Evolutionary conservation across 345 rosid genomes (phyloP).

Genomic region (Sisymbrium altissimum): DNA sequence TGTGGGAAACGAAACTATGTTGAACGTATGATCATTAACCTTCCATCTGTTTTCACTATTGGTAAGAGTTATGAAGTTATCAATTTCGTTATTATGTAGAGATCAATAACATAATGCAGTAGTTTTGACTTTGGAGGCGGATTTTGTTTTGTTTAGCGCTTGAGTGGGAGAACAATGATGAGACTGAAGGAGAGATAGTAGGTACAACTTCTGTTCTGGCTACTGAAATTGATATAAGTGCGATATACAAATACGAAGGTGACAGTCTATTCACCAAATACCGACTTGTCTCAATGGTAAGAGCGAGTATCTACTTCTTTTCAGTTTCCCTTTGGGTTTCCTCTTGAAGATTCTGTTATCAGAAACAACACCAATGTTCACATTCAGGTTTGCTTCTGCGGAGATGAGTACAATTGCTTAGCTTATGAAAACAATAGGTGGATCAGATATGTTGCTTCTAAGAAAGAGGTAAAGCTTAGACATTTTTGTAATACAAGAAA

Average conservation of each 20-base stretch:
- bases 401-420: conserved; percentile 7
- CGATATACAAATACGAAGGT: conserved; percentile 17
- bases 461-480: background rate
- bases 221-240: conserved; percentile 20
- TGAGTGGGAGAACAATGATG: conserved; percentile 20
- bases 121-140: too few relatives aligned
- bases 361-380: background rate
- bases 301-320: background rate
- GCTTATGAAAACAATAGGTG: conserved; percentile 1
- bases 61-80: conserved; percentile 12
- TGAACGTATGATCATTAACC: too few relatives aligned
- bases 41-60: background rate
- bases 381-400: conserved; percentile 3
- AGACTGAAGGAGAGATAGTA: conserved; percentile 6
- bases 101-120: background rate
- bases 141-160: conserved; percentile 11
- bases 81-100: background rate
- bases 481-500: background rate
- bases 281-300: conserved; percentile 29
- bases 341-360: background rate
- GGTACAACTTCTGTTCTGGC: conserved; percentile 2
- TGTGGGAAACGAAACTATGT: too few relatives aligned
- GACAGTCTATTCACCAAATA: background rate
- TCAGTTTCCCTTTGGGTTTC: background rate
- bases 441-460: background rate